phyloP scores from a whole-genome alignment of 768 basidiomycete genomes.

The Auriscalpium vulgare region DNA sequence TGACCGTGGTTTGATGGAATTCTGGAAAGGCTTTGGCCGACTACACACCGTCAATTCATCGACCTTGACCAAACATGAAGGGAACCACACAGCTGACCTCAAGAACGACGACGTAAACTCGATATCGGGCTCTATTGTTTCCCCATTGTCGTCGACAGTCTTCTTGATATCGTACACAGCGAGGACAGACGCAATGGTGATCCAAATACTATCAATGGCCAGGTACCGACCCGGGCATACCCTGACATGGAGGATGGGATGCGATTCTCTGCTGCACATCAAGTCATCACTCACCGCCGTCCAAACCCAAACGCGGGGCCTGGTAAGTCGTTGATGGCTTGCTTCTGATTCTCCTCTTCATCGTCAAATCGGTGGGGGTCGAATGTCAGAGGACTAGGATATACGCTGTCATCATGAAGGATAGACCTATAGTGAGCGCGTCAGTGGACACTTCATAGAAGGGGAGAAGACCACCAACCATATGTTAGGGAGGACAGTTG shows the following conservation, averaged over 20 bases:
- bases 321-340: conserved; percentile 29
- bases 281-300: conserved; percentile 22
- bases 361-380: conserved; percentile 30
- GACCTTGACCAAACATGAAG: background rate
- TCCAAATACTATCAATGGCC: conserved; percentile 37
- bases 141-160: conserved; percentile 29
- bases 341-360: conserved; percentile 17
- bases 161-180: conserved; percentile 32
- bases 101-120: conserved; percentile 29
- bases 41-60: conserved; percentile 16
- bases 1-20: conserved; percentile 30
- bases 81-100: conserved; percentile 23
- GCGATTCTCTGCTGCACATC: background rate
- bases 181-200: conserved; percentile 33
- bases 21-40: conserved; percentile 35
- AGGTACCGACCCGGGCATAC: conserved; percentile 38
- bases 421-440: conserved; percentile 15
- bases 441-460: background rate
- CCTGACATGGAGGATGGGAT: conserved; percentile 16
- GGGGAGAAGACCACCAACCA: background rate
- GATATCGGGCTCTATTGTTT: conserved; percentile 24
- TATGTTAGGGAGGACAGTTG: conserved; percentile 15
- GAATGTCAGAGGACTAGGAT: conserved; percentile 34
- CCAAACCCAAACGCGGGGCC: conserved; percentile 35
- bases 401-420: conserved; percentile 27